These are phyloP conservation scores for Agapanthus africanus DNA, from an alignment of 106 monocot species.

Conservation along the genomic window DNA sequence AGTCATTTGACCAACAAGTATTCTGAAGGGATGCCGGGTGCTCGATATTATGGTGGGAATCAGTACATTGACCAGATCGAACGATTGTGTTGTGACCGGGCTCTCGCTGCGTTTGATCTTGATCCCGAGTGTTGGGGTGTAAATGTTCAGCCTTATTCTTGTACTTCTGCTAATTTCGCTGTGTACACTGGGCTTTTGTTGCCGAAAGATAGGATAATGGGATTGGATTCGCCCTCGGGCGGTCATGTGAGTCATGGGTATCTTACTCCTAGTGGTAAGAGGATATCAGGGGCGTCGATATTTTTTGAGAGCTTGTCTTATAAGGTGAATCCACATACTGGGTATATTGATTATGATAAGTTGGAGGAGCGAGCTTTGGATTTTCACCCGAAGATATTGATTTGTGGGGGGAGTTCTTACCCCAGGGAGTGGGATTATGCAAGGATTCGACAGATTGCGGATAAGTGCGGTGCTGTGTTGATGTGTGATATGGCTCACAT, in stretches of 20 bases:
- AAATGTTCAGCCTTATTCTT: slow-evolving; percentile 69
- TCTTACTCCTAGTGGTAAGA: slow-evolving; percentile 60
- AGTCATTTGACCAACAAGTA: slow-evolving; percentile 77
- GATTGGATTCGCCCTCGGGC: slow-evolving; percentile 60
- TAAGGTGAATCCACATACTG: slow-evolving; percentile 65
- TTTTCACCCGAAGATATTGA: slow-evolving; percentile 63
- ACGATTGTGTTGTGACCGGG: slow-evolving; percentile 39
- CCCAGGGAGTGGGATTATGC: slow-evolving; percentile 77
- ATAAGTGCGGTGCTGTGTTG: slow-evolving; percentile 61
- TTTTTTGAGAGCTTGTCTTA: slow-evolving; percentile 63
- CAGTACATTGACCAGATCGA: slow-evolving; percentile 72
- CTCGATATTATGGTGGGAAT: slow-evolving; percentile 59
- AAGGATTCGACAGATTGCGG: slow-evolving; percentile 55
- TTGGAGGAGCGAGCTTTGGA: slow-evolving; percentile 67
- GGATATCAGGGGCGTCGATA: slow-evolving; percentile 61
- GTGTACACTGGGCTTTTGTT: slow-evolving; percentile 56
- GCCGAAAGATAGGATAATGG: slow-evolving; percentile 68
- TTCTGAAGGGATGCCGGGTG: slow-evolving; percentile 58
- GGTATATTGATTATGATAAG: slow-evolving; percentile 73
- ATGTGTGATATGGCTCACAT: slow-evolving; percentile 88
- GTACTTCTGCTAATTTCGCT: slow-evolving; percentile 64
- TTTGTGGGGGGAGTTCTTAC: slow-evolving; percentile 74
- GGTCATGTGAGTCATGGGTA: slow-evolving; percentile 84
- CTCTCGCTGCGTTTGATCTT: slow-evolving; percentile 46
- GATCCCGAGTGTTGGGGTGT: slow-evolving; percentile 63